These are phyloP conservation scores for Podosphaera fusca DNA, from an alignment of 2,329 filamentous ascomycete species.

Conservation along the genomic window DNA sequence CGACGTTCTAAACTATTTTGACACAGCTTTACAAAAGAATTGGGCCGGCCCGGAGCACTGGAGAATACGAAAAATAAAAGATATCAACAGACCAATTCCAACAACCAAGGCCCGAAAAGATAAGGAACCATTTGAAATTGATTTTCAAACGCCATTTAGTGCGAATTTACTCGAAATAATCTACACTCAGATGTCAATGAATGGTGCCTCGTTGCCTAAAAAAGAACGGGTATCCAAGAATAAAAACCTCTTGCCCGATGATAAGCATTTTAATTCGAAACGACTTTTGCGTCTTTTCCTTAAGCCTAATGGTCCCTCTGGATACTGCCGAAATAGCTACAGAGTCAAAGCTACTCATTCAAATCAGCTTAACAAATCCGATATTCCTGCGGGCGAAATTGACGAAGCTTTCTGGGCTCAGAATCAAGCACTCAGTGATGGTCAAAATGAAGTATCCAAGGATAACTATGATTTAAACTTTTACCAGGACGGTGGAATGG, in stretches of 20 bases:
- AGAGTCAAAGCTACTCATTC: constrained; percentile 22
- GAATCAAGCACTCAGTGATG: constrained; percentile 23
- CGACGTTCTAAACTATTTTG: constrained; percentile 94
- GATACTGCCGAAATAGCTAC: constrained; percentile 34
- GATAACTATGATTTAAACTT: constrained; percentile 94
- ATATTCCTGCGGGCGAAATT: constrained; percentile 50
- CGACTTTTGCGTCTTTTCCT: constrained; percentile 77
- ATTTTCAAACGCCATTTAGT: constrained; percentile 60
- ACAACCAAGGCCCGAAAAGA: constrained; percentile 55
- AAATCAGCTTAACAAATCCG: constrained; percentile 26
- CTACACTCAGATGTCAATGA: constrained; percentile 60
- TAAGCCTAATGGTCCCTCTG: constrained; percentile 75
- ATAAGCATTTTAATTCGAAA: constrained; percentile 94
- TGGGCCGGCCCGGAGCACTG: constrained; percentile 98
- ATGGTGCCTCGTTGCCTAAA: constrained; percentile 60
- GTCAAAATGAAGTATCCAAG: constrained; percentile 33
- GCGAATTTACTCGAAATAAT: constrained; percentile 48
- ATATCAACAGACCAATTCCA: constrained; percentile 38
- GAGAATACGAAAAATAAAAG: constrained; percentile 87
- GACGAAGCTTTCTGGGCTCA: constrained; percentile 92
- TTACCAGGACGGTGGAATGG: constrained; percentile 72
- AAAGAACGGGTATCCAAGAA: constrained; percentile 91
- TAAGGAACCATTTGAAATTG: constrained; percentile 88
- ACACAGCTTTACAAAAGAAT: constrained; percentile 87
- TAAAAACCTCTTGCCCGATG: constrained; percentile 78